Percentiles rank a stretch among this genome's conserved stretches.
Conservation (phyloP, 768 basidiomycete species). For the Lactarius akahatsu region DNA sequence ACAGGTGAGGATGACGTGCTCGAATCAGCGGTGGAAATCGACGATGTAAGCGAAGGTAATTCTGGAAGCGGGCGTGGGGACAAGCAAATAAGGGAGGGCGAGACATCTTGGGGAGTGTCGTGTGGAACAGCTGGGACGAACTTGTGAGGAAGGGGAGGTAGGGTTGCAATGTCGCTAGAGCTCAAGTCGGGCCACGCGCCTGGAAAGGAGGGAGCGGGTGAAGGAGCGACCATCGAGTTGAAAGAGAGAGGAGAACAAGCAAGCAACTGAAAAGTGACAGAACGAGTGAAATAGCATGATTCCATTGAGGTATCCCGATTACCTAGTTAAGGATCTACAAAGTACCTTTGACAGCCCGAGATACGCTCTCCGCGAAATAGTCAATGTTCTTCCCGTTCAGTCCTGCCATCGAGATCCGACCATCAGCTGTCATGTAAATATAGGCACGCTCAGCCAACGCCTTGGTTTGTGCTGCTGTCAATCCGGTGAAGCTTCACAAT, state of each 20-base stretch:
- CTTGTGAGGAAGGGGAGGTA: constrained; percentile 21
- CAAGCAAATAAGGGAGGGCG: constrained; percentile 18
- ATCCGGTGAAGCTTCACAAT: constrained; percentile 68
- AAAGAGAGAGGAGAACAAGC: constrained; percentile 20
- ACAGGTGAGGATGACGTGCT: neutral
- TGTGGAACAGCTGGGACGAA: neutral
- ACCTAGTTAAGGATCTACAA: constrained; percentile 45
- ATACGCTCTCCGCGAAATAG: constrained; percentile 86
- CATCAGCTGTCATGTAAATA: constrained; percentile 92
- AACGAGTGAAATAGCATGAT: neutral
- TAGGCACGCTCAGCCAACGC: constrained; percentile 84
- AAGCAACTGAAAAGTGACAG: constrained; percentile 1
- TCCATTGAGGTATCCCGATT: constrained; percentile 14
- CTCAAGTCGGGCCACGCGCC: constrained; percentile 46
- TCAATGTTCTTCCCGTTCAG: constrained; percentile 81
- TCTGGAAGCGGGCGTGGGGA: constrained; percentile 28
- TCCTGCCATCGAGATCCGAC: constrained; percentile 93
- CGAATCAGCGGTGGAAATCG: constrained; percentile 24
- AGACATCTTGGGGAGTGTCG: constrained; percentile 11
- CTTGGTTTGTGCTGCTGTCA: constrained; percentile 76
- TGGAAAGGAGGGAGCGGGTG: constrained; percentile 42
- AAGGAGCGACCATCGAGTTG: constrained; percentile 24
- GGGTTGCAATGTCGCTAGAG: constrained; percentile 2
- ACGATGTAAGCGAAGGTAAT: constrained; percentile 27
- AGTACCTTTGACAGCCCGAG: constrained; percentile 76